Conservation (phyloP, 257 asterid genomes). For the Solanum raphanifolium region DNA sequence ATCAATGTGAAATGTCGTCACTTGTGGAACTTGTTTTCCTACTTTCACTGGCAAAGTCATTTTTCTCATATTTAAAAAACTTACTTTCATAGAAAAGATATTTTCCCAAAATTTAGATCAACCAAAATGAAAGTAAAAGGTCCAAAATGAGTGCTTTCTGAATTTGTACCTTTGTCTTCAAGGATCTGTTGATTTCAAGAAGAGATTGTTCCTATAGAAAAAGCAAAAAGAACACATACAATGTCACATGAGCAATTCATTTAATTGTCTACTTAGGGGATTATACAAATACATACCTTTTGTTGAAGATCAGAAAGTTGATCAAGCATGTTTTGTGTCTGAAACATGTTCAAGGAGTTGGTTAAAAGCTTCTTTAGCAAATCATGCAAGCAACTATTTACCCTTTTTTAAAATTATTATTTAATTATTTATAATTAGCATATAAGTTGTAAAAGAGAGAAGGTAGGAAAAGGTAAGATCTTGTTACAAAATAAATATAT, state of each 20-base stretch:
- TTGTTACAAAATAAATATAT: too few relatives aligned
- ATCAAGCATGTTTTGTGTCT: conserved; percentile 92
- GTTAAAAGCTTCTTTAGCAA: not conserved
- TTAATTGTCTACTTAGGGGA: not conserved
- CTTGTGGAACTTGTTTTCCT: not conserved
- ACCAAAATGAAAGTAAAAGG: not conserved
- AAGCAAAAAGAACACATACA: not conserved
- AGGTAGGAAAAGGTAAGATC: not conserved
- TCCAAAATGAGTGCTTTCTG: not conserved
- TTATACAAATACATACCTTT: conserved; percentile 30
- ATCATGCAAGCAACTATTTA: not conserved
- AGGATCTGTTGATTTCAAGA: not conserved
- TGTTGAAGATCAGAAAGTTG: conserved; percentile 77
- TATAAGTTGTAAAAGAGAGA: not conserved
- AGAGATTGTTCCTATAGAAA: conserved; percentile 49
- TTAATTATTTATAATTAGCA: not conserved
- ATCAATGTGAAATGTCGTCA: not conserved
- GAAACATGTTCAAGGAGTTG: conserved; percentile 9
- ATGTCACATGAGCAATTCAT: not conserved
- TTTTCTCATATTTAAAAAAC: not conserved
- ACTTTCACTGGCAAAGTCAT: not conserved
- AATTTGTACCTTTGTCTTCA: not conserved
- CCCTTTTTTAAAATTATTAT: not conserved
- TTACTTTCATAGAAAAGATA: not conserved
- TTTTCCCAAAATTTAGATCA: not conserved